Percentiles rank a stretch among this genome's conserved stretches.
Conservation (phyloP, 805 yeast species). For the Wickerhamomyces queroliae region DNA sequence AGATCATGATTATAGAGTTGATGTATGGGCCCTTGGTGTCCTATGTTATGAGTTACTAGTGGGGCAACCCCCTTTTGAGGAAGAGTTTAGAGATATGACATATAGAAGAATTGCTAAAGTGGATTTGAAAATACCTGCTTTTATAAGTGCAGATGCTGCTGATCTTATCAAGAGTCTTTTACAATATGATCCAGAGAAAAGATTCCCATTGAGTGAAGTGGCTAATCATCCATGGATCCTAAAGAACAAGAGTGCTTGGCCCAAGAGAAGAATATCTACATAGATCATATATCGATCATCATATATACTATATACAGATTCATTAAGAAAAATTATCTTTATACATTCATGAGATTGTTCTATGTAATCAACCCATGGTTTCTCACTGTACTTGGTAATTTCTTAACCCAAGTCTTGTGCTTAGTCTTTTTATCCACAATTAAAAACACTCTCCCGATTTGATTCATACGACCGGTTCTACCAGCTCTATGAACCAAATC, state of each 20-base stretch:
- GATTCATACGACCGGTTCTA: constrained; percentile 90
- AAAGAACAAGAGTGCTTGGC: constrained; percentile 62
- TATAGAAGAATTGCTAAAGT: constrained; percentile 74
- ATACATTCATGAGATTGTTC: neutral
- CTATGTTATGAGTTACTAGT: constrained; percentile 79
- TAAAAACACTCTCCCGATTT: constrained; percentile 81
- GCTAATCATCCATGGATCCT: constrained; percentile 80
- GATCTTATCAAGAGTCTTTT: constrained; percentile 64
- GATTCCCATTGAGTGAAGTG: constrained; percentile 59
- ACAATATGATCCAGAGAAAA: constrained; percentile 59
- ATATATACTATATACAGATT: neutral
- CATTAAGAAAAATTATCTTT: neutral
- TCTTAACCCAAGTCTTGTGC: constrained; percentile 80
- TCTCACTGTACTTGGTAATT: constrained; percentile 64
- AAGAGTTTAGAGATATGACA: constrained; percentile 67
- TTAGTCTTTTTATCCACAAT: constrained; percentile 64
- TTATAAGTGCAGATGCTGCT: constrained; percentile 66
- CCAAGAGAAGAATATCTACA: constrained; percentile 14
- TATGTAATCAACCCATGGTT: constrained; percentile 3
- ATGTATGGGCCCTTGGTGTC: constrained; percentile 91
- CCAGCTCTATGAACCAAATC: constrained; percentile 92
- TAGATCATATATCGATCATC: neutral
- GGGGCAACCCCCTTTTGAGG: constrained; percentile 93
- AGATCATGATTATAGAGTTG: constrained; percentile 74
- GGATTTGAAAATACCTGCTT: constrained; percentile 68